Base-by-base conservation (phyloP, 2,329 filamentous ascomycete genomes). In the Aspergillus sp. region DNA sequence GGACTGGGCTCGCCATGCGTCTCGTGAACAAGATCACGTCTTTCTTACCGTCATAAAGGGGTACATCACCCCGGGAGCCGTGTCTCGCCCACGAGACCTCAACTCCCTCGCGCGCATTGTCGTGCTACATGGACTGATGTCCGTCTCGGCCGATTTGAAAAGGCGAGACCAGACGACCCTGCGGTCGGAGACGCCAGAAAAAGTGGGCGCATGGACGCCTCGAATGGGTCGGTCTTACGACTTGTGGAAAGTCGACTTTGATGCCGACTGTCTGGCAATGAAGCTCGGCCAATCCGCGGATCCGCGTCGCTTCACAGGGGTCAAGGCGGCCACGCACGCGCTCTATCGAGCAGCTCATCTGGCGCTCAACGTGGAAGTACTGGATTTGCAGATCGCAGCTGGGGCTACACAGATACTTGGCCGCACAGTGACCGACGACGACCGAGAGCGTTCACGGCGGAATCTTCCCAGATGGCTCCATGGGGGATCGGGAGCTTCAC, bases 311-410 rank as follows among this genome's bases (percentile, higher is more conserved):
- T 81, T 82, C 52, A 67, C 71, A 0, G 70, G 73, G 3, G 80
- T 80, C 49, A 71, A 73, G 35, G 76, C 77, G 1, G 76, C 81
- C 0, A 79, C 78, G 17, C 68, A 76, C n/a, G 76, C 80, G 0
- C 73, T 86, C 0, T 85, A 84, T 52, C 82, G 84, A 55, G 75
- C 82, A 0, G 82, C 82, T 0, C 78, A 83, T 42, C 73, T 84
- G 6, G 72, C 82, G 0, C 70, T 86, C 2, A 74, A 82, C 51
- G 79, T 80, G 6, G 82, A 84, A 14, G 79, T 86, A 38, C 69
- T 85, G 1, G 82, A 86, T 58, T 69, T 86, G 0, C 83, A 86
- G 57, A 84, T 85, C 40, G 82, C 81, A 42, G 83, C 82, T 0
- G 83, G 83, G 0, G 79, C 82, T 3, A 68, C 75, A 1, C 78